Percentiles rank a stretch among this genome's conserved stretches.
These are phyloP conservation scores for Brassica cretica DNA, from an alignment of 345 rosid species.

Conservation along the genomic window DNA sequence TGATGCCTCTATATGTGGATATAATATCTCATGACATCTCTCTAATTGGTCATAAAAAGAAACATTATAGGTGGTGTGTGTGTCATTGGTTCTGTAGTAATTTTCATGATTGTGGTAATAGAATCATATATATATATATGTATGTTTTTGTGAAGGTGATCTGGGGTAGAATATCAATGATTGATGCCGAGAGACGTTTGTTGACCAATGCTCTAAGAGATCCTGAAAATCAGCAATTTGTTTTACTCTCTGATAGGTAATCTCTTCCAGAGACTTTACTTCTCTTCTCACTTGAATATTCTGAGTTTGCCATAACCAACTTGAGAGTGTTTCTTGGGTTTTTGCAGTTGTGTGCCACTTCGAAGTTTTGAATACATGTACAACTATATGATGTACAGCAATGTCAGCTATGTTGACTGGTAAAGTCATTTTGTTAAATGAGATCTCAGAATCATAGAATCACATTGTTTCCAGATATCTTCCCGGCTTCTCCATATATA, in stretches of 20 bases:
- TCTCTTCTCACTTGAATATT: conserved; percentile 10
- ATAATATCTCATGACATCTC: conserved; percentile 14
- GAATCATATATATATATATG: not conserved
- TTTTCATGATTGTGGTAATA: conserved; percentile 1
- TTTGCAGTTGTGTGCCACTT: conserved; percentile 91
- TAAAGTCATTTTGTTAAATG: conserved; percentile 36
- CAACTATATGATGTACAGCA: conserved; percentile 81
- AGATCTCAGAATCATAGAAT: not conserved
- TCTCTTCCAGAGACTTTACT: not conserved
- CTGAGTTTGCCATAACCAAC: not conserved
- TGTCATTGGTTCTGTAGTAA: conserved; percentile 12
- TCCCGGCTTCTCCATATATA: not conserved
- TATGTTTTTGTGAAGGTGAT: conserved; percentile 55
- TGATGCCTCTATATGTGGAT: conserved; percentile 14
- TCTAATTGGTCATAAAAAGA: not conserved
- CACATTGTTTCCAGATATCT: not conserved
- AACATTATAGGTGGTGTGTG: not conserved
- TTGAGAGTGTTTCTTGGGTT: conserved; percentile 23
- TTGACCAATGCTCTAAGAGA: conserved; percentile 83
- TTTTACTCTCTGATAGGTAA: conserved; percentile 96
- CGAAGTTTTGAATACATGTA: conserved; percentile 79
- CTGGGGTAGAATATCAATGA: conserved; percentile 98
- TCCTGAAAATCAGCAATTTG: conserved; percentile 92
- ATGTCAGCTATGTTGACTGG: conserved; percentile 92
- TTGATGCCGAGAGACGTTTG: conserved; percentile 94